Conservation (phyloP, 306 rosid genomes). For the Prinsepia uniflora region DNA sequence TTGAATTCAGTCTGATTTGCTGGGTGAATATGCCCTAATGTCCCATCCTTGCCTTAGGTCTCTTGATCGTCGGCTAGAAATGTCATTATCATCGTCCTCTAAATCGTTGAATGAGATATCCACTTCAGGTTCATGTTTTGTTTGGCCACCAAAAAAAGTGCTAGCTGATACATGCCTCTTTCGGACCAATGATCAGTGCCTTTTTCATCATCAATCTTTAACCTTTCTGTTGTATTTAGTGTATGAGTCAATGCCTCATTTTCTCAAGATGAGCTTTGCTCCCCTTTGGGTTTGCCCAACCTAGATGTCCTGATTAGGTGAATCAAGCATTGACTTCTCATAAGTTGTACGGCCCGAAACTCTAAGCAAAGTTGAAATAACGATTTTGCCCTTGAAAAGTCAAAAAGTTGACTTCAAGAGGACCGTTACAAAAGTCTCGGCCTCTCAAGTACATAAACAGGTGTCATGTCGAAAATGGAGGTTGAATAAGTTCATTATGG, state of each 20-base stretch:
- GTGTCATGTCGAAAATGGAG: too few relatives aligned
- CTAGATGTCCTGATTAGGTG: slow-evolving; percentile 31
- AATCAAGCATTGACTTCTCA: slow-evolving; percentile 25
- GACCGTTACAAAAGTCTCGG: too few relatives aligned
- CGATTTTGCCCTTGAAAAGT: too few relatives aligned
- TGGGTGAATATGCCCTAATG: slow-evolving; percentile 47
- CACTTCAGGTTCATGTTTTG: slow-evolving; percentile 48
- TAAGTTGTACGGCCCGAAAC: too few relatives aligned
- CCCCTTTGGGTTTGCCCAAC: slow-evolving; percentile 29
- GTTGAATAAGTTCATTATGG: too few relatives aligned
- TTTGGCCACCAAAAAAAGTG: slow-evolving; percentile 30
- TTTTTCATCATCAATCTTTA: slow-evolving; percentile 43
- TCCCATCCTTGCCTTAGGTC: slow-evolving; percentile 33
- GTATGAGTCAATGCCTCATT: slow-evolving; percentile 30
- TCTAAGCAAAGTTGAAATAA: too few relatives aligned
- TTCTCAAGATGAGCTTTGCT: slow-evolving; percentile 23
- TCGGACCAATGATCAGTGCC: slow-evolving; percentile 42
- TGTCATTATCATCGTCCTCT: slow-evolving; percentile 54
- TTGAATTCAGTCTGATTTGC: slow-evolving; percentile 76
- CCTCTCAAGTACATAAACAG: too few relatives aligned
- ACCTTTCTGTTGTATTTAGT: slow-evolving; percentile 28
- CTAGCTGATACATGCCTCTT: slow-evolving; percentile 43
- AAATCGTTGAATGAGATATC: slow-evolving; percentile 78
- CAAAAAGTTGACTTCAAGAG: too few relatives aligned
- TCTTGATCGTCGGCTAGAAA: slow-evolving; percentile 44